Evolutionary conservation across 768 basidiomycete species (phyloP).

Genomic region (Naganishia randhawae): DNA sequence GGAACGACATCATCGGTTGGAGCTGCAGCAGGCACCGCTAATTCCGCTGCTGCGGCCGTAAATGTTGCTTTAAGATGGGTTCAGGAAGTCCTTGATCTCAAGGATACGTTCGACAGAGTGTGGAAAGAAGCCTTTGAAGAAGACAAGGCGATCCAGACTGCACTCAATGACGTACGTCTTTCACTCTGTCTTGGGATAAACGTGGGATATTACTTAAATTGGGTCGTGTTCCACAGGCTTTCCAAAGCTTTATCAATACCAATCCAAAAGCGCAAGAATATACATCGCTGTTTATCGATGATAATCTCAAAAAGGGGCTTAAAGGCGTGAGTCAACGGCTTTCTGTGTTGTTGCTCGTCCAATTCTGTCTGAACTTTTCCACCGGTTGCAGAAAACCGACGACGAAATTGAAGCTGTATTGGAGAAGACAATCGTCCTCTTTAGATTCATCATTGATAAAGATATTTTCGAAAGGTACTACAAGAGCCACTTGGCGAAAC

Average conservation of each 20-base stretch:
- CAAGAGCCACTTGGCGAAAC: slow-evolving; percentile 89
- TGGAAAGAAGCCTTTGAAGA: slow-evolving; percentile 67
- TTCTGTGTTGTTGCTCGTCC: neutral
- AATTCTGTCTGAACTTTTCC: neutral
- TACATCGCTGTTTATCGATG: slow-evolving; percentile 94
- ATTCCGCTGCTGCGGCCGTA: slow-evolving; percentile 51
- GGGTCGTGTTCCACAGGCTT: slow-evolving; percentile 62
- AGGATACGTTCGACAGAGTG: slow-evolving; percentile 80
- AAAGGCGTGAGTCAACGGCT: slow-evolving; percentile 69
- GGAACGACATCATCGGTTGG: neutral
- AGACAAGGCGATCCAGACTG: slow-evolving; percentile 73
- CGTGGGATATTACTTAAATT: neutral
- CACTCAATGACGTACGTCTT: slow-evolving; percentile 73
- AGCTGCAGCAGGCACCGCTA: slow-evolving; percentile 16
- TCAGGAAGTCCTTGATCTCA: slow-evolving; percentile 79
- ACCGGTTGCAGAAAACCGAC: slow-evolving; percentile 79
- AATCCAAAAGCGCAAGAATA: slow-evolving; percentile 87
- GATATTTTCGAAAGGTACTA: slow-evolving; percentile 98
- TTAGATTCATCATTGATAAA: slow-evolving; percentile 89
- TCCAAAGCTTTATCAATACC: slow-evolving; percentile 81
- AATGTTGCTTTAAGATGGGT: slow-evolving; percentile 83
- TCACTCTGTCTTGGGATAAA: neutral
- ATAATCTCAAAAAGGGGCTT: slow-evolving; percentile 87
- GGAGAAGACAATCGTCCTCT: slow-evolving; percentile 93
- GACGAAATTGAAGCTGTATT: slow-evolving; percentile 80